These are phyloP conservation scores for Trypanosoma lewisi DNA, from an alignment of 208 protist species.

Conservation along the genomic window DNA sequence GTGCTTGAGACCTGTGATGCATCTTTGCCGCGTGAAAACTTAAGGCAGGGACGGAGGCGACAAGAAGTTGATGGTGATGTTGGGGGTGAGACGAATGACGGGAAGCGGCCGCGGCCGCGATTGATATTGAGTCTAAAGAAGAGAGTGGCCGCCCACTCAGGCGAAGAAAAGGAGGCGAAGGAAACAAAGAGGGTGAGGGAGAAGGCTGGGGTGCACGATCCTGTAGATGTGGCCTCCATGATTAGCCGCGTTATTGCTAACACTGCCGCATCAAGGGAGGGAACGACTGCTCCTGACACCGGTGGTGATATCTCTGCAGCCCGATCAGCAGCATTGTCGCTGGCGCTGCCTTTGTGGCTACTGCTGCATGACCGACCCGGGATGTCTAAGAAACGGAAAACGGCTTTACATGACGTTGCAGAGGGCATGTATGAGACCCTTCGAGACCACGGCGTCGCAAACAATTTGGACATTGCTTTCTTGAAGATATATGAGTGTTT, in stretches of 20 bases:
- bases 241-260: constrained; percentile 8
- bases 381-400: background rate
- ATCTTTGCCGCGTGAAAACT: background rate
- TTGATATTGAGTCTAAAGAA: constrained; percentile 12
- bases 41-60: background rate
- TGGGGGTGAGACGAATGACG: background rate
- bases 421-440: constrained; percentile 5
- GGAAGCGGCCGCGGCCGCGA: background rate
- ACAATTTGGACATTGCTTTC: constrained; percentile 1
- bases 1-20: background rate
- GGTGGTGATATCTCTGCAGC: background rate
- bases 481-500: constrained; percentile 13
- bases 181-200: background rate
- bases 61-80: too few species aligned
- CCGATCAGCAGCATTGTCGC: constrained; percentile 5
- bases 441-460: background rate
- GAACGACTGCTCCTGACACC: too few species aligned
- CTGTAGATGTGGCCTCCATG: background rate
- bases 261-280: background rate
- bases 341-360: constrained; percentile 16
- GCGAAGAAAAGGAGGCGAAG: background rate
- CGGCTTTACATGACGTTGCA: background rate
- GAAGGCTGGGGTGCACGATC: background rate
- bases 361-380: background rate
- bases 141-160: background rate